These are phyloP conservation scores for Candida wancherniae DNA, from an alignment of 805 yeast genomes.

Conservation along the genomic window DNA sequence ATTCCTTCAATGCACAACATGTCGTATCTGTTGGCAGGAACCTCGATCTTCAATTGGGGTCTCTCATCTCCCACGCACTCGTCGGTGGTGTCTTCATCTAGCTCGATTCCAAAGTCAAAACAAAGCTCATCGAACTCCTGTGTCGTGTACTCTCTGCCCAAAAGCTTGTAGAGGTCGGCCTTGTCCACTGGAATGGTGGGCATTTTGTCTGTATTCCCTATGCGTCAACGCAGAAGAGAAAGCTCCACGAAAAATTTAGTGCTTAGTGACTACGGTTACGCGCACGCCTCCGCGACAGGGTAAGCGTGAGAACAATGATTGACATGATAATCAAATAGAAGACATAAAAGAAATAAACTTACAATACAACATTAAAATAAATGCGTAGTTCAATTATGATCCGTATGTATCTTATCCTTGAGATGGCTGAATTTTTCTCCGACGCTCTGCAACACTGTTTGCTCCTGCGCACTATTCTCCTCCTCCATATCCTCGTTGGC, in stretches of 20 bases:
- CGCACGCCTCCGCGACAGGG: constrained; percentile 1
- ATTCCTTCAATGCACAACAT: constrained; percentile 98
- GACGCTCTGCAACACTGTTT: constrained; percentile 5
- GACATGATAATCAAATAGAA: no score
- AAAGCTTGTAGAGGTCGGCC: constrained; percentile 77
- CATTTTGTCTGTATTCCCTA: constrained; percentile 43
- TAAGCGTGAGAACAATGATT: no score
- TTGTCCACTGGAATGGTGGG: constrained; percentile 97
- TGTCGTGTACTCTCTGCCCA: constrained; percentile 61
- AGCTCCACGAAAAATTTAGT: constrained; percentile 12
- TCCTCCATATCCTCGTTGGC: constrained; percentile 13
- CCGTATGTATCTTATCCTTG: no score
- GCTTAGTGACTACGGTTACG: constrained; percentile 15
- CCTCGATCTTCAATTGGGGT: constrained; percentile 95
- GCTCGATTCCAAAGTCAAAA: constrained; percentile 95
- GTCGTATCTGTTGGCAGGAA: constrained; percentile 98
- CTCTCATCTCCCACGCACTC: constrained; percentile 70
- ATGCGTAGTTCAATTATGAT: no score
- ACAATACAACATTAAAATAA: no score
- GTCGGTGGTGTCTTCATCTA: constrained; percentile 94
- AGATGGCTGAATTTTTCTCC: constrained; percentile 6
- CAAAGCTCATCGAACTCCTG: constrained; percentile 95
- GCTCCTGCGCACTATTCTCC: constrained; percentile 7
- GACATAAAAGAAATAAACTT: no score
- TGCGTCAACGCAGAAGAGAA: constrained; percentile 6